Evolutionary conservation across 2,329 filamentous ascomycete genomes (phyloP).

Genomic region (Colletotrichum cuscutae): DNA sequence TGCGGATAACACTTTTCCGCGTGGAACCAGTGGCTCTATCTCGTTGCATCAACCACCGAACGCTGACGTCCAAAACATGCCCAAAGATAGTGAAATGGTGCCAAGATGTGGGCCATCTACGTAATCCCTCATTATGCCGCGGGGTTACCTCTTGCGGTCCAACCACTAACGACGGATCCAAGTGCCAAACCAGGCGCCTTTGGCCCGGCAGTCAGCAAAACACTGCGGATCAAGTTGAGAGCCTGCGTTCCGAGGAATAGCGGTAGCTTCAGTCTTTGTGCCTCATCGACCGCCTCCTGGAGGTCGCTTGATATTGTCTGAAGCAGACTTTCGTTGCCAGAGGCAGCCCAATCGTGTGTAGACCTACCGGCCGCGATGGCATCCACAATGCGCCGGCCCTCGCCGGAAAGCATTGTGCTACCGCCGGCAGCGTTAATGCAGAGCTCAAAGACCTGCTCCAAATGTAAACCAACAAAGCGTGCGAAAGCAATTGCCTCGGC

Average conservation of each 20-base stretch:
- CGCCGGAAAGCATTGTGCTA: not conserved
- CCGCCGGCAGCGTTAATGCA: not conserved
- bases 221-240: not conserved
- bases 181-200: not conserved
- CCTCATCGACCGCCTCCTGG: not conserved
- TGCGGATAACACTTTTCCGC: not conserved
- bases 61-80: not conserved
- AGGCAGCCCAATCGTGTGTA: not conserved
- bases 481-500: not conserved
- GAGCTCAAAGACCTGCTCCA: not conserved
- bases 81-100: not conserved
- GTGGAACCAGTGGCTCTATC: not conserved
- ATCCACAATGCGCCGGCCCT: not conserved
- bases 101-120: not conserved
- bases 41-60: conserved; percentile 12
- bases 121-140: not conserved
- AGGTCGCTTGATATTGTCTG: not conserved
- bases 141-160: not conserved
- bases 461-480: not conserved
- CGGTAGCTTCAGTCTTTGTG: not conserved
- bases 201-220: conserved; percentile 26
- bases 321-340: not conserved
- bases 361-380: not conserved
- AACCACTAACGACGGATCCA: conserved; percentile 5
- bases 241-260: not conserved